Base-by-base conservation (phyloP, 1,139 yeast genomes). In the Kurtzmaniella quercitrusa region DNA sequence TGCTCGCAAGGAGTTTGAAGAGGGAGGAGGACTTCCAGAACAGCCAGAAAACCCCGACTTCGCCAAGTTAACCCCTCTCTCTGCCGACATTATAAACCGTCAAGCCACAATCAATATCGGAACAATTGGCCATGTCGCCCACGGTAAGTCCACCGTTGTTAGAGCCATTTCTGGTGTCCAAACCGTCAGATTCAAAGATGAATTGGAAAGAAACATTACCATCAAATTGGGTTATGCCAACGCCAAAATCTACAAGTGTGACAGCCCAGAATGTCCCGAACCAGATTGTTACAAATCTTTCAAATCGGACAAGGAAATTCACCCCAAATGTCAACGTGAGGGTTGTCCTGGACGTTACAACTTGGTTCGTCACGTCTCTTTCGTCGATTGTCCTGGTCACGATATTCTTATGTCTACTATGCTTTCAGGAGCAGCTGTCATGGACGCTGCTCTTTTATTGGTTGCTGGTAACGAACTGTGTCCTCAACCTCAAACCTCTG, bases 331-430 rank as follows among this genome's bases (percentile, higher is more conserved):
- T 71, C 85, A 84, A 62, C 79, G 87, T 52, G 83, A 84, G 50
- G 96, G 94, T 12, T 85, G 91, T 64, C 60, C 63, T 15, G 96
- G 96, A 50, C 87, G 96, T 63, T 91, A 90, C 69, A 79, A 81
- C 59, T 77, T 94, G 54, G 82, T 90, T 41, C 89, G 99, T 70
- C 99, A 94, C 64, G 98, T 94, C 45, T 90, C 97, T 7, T 94
- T 94, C 59, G 98, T 94, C 49, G 99, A 94, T 76, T 94, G 98
- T 75, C 99, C 99, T 48, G 99, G 98, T 66, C 99, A 94, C 87
- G 99, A 94, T 77, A 93, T 94, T 75, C 84, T 94, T 66, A 94
- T 94, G 98, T 90, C 98, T 79, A 94, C 98, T 56, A 94, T 94
- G 99, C 84, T 94, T 81, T 91, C 98, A 41, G 99, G 99, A 65